Percentiles rank a stretch among this genome's conserved stretches.
These are phyloP conservation scores for Talaromyces amestolkiae DNA, from an alignment of 2,329 filamentous ascomycete species.

Conservation along the genomic window DNA sequence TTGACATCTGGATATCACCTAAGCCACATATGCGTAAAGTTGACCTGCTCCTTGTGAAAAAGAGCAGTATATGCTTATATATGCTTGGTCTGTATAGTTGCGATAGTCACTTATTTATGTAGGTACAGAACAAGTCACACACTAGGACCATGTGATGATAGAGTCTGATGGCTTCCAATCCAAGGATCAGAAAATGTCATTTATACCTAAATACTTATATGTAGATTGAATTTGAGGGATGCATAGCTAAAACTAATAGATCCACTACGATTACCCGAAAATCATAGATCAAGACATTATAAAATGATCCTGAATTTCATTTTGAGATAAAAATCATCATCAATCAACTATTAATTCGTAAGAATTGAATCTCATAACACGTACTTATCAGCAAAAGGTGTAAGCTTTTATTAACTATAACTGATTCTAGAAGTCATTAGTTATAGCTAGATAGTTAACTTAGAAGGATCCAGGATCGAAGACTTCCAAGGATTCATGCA, in stretches of 20 bases:
- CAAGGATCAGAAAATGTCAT: neutral
- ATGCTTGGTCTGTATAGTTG: neutral
- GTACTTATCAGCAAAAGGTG: too few relatives aligned
- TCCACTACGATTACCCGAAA: neutral
- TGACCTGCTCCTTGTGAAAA: neutral
- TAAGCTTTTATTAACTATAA: neutral
- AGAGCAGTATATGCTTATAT: neutral
- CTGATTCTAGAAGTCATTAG: neutral
- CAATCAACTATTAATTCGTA: neutral
- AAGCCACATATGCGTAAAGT: neutral
- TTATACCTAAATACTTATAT: neutral
- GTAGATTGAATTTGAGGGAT: neutral
- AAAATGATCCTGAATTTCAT: neutral
- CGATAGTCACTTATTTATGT: too few relatives aligned
- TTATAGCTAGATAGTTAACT: neutral
- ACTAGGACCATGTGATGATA: neutral
- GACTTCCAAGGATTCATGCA: neutral
- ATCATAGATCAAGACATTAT: neutral
- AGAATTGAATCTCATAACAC: too few relatives aligned
- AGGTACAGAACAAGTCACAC: neutral
- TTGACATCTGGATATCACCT: neutral
- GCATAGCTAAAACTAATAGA: neutral
- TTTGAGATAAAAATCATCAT: neutral
- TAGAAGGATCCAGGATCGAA: neutral
- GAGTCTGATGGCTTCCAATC: neutral